Conservation (phyloP, 2,329 filamentous ascomycete species). For the Endoconidiophora polonica region DNA sequence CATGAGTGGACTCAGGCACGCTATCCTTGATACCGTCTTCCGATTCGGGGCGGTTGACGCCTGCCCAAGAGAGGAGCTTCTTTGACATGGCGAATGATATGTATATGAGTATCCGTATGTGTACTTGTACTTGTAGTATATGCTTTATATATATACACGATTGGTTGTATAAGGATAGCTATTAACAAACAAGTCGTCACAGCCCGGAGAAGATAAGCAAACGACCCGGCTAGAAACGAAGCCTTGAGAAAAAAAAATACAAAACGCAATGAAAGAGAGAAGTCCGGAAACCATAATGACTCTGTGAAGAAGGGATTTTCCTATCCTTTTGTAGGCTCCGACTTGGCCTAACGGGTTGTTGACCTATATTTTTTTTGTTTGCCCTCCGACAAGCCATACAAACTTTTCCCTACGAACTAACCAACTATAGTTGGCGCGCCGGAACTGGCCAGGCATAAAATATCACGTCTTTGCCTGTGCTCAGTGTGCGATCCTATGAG, state of each 20-base stretch:
- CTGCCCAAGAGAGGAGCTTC: background rate
- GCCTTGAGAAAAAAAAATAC: background rate
- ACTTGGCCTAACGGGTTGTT: background rate
- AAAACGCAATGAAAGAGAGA: background rate
- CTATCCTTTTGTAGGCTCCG: background rate
- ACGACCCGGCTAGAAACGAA: background rate
- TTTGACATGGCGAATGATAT: too few species aligned
- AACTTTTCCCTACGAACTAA: too few species aligned
- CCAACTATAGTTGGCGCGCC: too few species aligned
- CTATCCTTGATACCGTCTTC: background rate
- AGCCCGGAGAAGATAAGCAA: background rate
- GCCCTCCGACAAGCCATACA: too few species aligned
- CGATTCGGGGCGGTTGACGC: conserved; percentile 1
- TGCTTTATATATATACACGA: background rate
- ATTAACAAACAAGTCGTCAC: background rate
- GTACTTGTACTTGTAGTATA: background rate
- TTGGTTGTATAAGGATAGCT: background rate
- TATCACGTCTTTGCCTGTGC: too few species aligned
- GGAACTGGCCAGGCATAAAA: too few species aligned
- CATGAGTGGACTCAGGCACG: background rate
- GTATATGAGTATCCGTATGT: too few species aligned
- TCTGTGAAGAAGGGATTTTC: background rate
- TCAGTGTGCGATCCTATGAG: too few species aligned
- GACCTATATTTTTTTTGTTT: too few species aligned
- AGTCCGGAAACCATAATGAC: background rate